Percentiles rank a stretch among this genome's conserved stretches.
phyloP scores from a whole-genome alignment of 2,329 filamentous ascomycete genomes.

The Thermochaetoides dissita region DNA sequence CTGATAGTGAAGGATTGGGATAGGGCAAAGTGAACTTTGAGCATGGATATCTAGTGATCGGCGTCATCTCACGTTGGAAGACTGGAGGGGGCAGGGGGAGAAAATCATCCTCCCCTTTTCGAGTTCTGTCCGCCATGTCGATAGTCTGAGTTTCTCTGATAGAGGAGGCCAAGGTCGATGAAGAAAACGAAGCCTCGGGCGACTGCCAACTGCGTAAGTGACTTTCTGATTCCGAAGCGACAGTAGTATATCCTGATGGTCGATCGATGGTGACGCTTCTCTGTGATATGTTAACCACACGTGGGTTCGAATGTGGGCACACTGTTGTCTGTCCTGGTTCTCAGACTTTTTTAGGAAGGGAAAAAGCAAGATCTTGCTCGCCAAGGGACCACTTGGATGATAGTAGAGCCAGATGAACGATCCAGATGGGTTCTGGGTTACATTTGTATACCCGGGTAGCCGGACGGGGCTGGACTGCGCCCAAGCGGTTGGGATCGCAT shows the following conservation, averaged over 20 bases:
- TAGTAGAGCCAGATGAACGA: no score
- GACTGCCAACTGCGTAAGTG: neutral
- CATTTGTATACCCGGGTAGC: slow-evolving; percentile 1
- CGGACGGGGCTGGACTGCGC: neutral
- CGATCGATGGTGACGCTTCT: no score
- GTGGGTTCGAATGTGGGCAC: no score
- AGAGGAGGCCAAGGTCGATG: neutral
- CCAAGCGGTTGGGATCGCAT: neutral
- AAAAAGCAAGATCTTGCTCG: neutral
- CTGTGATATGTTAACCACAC: no score
- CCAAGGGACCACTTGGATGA: neutral
- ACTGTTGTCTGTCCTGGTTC: no score
- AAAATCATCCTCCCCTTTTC: no score
- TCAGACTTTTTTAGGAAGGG: neutral
- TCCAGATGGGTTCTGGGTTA: neutral
- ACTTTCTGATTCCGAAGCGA: neutral
- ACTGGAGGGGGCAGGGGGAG: neutral
- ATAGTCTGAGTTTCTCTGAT: neutral
- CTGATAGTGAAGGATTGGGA: slow-evolving; percentile 13
- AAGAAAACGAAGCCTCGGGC: neutral
- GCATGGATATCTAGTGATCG: neutral
- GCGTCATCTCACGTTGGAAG: neutral
- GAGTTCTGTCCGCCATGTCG: neutral
- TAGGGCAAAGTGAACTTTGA: slow-evolving; percentile 8
- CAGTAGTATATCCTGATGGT: neutral